Base-by-base conservation (phyloP, 2,329 filamentous ascomycete species). In the Aspergillus ibericus region DNA sequence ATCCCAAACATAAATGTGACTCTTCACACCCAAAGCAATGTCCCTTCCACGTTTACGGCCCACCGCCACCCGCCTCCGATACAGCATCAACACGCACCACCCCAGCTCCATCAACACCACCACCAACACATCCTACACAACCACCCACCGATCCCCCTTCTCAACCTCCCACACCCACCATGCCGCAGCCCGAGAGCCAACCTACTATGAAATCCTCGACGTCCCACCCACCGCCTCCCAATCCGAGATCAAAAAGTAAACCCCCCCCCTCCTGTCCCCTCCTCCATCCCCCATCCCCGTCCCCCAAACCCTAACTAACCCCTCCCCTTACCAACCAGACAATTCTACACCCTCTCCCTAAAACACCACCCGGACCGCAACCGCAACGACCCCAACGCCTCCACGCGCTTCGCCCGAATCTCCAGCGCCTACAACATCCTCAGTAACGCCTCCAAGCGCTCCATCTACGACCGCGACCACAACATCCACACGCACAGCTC, bases 281-380 rank as follows among this genome's bases (percentile, higher is more conserved):
- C 35, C 8, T 18, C 40, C 34, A 51, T 46, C 20, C n/a, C 36
- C 32, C 15, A 4, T 18, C 18, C 38, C 16, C 9, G 22, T 20
- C 38, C 40, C 16, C 20, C 47, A 29, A 29, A 34, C 8, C n/a
- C n/a, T 18, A 22, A 18, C 12, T 3, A 29, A 25, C 42, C 16
- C 35, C 16, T 48, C 15, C 38, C 27, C 15, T 5, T 5, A 25
- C 3, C 3, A 25, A 42, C 50, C 50, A 81, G 79, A 66, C 78
- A 85, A 73, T 99, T 97, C 84, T 98, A 97, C 82, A 78, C 83
- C 61, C 90, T 98, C 73, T 96, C 92, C 71, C 96, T 97, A 78
- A 80, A 84, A 55, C 89, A 96, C 82, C 95, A 99, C 77, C 95
- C 95, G 1, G 95, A 99, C 82, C 87, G 88, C 72, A 96, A 98